These are phyloP conservation scores for Lecanicillium sp. DNA, from an alignment of 2,329 filamentous ascomycete genomes.

Conservation along the genomic window DNA sequence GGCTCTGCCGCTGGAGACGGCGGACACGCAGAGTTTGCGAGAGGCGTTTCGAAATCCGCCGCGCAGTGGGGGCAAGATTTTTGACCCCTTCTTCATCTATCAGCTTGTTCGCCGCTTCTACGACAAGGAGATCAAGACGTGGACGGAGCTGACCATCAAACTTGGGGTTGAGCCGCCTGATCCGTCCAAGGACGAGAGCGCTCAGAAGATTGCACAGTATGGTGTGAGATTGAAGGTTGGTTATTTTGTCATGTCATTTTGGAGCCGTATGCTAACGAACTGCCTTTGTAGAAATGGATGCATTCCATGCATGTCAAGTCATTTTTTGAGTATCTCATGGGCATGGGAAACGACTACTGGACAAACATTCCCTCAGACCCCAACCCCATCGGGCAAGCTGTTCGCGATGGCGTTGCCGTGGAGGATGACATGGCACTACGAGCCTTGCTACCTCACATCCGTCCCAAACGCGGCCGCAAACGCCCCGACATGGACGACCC, in stretches of 20 bases:
- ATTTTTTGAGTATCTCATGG: constrained; percentile 84
- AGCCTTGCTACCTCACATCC: constrained; percentile 71
- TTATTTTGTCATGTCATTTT: neutral
- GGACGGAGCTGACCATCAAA: constrained; percentile 79
- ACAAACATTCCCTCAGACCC: constrained; percentile 61
- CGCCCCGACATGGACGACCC: constrained; percentile 55
- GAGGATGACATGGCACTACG: constrained; percentile 86
- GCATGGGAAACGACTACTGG: constrained; percentile 73
- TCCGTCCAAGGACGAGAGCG: constrained; percentile 74
- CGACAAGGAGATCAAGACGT: constrained; percentile 80
- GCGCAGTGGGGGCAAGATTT: constrained; percentile 80
- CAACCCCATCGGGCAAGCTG: constrained; percentile 54
- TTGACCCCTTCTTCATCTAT: constrained; percentile 70
- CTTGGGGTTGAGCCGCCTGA: constrained; percentile 85
- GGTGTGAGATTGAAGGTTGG: constrained; percentile 80
- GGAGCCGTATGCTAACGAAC: neutral
- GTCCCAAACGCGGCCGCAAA: constrained; percentile 53
- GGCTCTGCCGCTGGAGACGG: constrained; percentile 52
- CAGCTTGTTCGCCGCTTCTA: constrained; percentile 74
- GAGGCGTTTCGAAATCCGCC: constrained; percentile 74
- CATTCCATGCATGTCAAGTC: constrained; percentile 91
- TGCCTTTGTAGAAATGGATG: constrained; percentile 72
- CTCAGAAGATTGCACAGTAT: constrained; percentile 92
- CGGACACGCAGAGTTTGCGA: constrained; percentile 61
- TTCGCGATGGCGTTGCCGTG: constrained; percentile 72